These are phyloP conservation scores for Cicer arietinum DNA, from an alignment of 306 rosid genomes.

Conservation along the genomic window DNA sequence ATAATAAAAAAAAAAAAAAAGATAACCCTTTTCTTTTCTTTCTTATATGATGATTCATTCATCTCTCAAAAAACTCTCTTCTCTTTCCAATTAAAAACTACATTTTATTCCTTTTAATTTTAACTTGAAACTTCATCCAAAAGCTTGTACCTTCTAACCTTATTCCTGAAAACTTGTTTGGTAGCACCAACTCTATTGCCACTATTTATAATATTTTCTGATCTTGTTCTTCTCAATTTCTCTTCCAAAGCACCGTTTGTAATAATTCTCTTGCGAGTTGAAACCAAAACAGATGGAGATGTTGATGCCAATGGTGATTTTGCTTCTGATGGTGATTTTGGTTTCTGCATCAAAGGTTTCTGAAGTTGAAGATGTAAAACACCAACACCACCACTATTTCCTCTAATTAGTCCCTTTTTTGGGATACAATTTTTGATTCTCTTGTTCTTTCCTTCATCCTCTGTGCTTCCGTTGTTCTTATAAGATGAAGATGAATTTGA, in stretches of 20 bases:
- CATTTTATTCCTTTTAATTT: not conserved
- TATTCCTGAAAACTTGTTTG: constrained; percentile 73
- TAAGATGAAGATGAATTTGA: constrained; percentile 76
- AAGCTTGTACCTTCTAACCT: constrained; percentile 96
- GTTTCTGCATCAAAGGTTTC: constrained; percentile 74
- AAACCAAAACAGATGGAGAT: constrained; percentile 49
- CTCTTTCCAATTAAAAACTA: constrained; percentile 17
- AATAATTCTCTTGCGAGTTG: constrained; percentile 63
- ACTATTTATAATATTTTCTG: constrained; percentile 54
- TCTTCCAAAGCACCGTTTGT: constrained; percentile 57
- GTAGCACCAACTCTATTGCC: constrained; percentile 35
- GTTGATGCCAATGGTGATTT: constrained; percentile 43
- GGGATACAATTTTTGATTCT: constrained; percentile 36
- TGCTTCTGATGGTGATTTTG: constrained; percentile 52
- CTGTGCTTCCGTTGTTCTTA: constrained; percentile 39
- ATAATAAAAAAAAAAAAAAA: not conserved
- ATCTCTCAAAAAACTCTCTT: constrained; percentile 21
- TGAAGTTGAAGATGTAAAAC: constrained; percentile 46
- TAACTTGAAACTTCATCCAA: constrained; percentile 93
- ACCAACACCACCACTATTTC: constrained; percentile 21
- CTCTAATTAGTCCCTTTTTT: constrained; percentile 35
- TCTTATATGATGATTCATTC: constrained; percentile 4
- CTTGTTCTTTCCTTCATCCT: constrained; percentile 38
- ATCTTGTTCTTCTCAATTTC: constrained; percentile 65
- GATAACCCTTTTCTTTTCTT: not conserved